These are phyloP conservation scores for Colletotrichum plurivorum DNA, from an alignment of 2,329 filamentous ascomycete species.

Conservation along the genomic window DNA sequence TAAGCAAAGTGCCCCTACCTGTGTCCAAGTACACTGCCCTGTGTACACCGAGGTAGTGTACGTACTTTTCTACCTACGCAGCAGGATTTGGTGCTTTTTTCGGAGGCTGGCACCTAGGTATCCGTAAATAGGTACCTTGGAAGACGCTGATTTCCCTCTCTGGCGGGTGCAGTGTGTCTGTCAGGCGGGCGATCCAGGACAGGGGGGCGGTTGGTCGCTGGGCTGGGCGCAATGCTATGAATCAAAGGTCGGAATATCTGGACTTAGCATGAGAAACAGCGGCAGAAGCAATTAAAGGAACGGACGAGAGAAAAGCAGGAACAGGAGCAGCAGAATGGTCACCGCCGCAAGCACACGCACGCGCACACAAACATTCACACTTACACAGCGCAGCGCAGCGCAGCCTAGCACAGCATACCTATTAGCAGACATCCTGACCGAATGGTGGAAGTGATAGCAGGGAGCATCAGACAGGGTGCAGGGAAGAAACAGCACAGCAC, in stretches of 20 bases:
- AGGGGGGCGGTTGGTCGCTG: constrained; percentile 9
- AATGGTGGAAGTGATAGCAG: neutral
- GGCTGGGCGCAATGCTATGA: neutral
- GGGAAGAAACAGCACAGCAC: neutral
- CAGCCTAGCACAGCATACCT: too few species aligned
- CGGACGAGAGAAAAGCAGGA: neutral
- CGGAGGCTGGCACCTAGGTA: too few species aligned
- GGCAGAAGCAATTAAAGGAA: neutral
- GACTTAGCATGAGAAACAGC: neutral
- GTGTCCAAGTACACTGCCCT: too few species aligned
- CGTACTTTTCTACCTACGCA: neutral
- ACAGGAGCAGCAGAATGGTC: neutral
- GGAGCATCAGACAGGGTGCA: neutral
- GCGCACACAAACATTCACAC: too few species aligned
- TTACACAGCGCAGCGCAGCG: too few species aligned
- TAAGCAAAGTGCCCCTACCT: too few species aligned
- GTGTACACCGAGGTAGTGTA: too few species aligned
- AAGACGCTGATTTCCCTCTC: neutral
- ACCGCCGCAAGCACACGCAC: too few species aligned
- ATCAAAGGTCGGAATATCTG: neutral
- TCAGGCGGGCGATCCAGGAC: constrained; percentile 29
- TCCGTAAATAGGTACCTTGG: too few species aligned
- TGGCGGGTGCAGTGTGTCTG: constrained; percentile 23
- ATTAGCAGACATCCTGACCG: too few species aligned
- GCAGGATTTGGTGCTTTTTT: too few species aligned